Percentiles rank a stretch among this genome's conserved stretches.
phyloP scores from a whole-genome alignment of 2,329 filamentous ascomycete species.

The Cryoendolithus antarcticus region DNA sequence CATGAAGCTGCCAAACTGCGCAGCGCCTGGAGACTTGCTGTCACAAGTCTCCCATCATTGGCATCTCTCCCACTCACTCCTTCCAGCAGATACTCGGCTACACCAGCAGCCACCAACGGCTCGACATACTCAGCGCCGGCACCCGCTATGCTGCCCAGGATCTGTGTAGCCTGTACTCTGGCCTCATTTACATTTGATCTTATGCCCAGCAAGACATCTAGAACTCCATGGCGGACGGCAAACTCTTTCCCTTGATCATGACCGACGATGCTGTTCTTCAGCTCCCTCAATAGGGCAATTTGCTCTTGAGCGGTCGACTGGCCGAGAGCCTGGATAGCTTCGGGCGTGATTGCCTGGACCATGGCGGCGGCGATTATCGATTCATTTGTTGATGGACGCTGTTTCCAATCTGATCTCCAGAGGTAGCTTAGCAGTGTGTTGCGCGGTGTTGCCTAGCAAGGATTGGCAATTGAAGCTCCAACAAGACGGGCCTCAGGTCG shows the following conservation, averaged over 20 bases:
- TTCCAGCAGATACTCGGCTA: conserved; percentile 57
- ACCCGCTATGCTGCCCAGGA: conserved; percentile 75
- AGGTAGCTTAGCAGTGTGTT: no score
- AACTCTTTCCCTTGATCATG: conserved; percentile 76
- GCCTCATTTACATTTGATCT: conserved; percentile 48
- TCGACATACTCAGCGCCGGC: conserved; percentile 74
- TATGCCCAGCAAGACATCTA: conserved; percentile 48
- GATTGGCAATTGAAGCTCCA: no score
- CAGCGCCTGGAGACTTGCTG: conserved; percentile 63
- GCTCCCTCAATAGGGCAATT: conserved; percentile 48
- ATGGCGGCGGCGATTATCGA: conserved; percentile 1
- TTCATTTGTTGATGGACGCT: no score
- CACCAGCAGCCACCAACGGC: conserved; percentile 56
- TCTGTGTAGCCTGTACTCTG: conserved; percentile 65
- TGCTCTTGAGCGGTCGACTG: conserved; percentile 22
- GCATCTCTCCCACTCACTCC: no score
- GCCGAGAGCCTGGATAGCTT: conserved; percentile 10
- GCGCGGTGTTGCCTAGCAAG: no score
- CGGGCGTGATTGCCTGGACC: conserved; percentile 7
- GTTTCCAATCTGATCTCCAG: no score
- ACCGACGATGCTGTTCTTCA: conserved; percentile 86
- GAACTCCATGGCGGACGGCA: conserved; percentile 57
- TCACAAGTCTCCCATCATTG: conserved; percentile 47
- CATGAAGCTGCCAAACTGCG: conserved; percentile 58
- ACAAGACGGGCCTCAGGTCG: no score